Evolutionary conservation across 148 eudicot species (phyloP).

Genomic region (Bassia scoparia): DNA sequence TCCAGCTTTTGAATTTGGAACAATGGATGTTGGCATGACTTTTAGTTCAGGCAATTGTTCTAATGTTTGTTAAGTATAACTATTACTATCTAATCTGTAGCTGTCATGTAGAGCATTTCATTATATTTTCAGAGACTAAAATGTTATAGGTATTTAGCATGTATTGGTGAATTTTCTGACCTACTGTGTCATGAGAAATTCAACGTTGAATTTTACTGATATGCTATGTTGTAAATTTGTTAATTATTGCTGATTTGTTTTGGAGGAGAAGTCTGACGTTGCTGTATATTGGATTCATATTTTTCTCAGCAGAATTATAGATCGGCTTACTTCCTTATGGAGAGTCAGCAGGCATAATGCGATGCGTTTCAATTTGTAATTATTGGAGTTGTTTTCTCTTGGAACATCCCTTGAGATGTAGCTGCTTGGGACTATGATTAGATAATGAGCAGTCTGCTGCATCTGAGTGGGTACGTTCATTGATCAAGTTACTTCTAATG

Average conservation of each 20-base stretch:
- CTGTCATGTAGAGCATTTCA: not conserved
- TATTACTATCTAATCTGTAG: too few relatives aligned
- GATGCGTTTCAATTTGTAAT: conserved; percentile 22
- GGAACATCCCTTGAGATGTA: conserved; percentile 33
- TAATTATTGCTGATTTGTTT: not conserved
- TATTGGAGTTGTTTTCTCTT: conserved; percentile 20
- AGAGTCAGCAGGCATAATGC: conserved; percentile 36
- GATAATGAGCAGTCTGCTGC: conserved; percentile 43
- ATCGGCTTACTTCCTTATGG: conserved; percentile 29
- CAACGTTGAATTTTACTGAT: not conserved
- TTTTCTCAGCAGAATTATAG: conserved; percentile 28
- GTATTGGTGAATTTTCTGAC: not conserved
- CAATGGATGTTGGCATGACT: too few relatives aligned
- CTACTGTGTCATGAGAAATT: not conserved
- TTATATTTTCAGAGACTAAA: not conserved
- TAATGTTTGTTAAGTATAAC: too few relatives aligned
- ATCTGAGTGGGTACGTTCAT: conserved; percentile 65
- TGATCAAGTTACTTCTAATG: conserved; percentile 71
- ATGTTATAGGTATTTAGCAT: conserved; percentile 9
- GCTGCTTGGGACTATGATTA: conserved; percentile 55
- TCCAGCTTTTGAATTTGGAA: too few relatives aligned
- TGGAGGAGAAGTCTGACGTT: not conserved
- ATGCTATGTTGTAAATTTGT: not conserved
- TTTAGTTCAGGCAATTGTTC: too few relatives aligned
- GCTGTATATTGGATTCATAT: not conserved